A percentile compares a stretch with the other conserved stretches of the same genome.
phyloP scores from a whole-genome alignment of 78 protist genomes.

The Dictyostelium intermedium region DNA sequence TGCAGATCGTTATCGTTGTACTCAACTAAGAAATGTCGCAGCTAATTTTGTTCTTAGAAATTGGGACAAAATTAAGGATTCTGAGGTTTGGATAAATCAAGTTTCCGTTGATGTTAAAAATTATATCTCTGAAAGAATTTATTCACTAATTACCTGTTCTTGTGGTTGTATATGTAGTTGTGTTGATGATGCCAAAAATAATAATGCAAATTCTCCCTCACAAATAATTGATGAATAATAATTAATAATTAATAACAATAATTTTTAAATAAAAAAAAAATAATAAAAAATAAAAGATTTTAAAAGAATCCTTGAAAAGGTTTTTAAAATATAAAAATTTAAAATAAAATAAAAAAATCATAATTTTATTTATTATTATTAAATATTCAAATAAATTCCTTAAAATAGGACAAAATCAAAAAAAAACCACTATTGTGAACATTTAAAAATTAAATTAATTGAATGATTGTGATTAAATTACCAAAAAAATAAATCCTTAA shows the following conservation, averaged over 20 bases:
- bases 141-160: slow-evolving; percentile 53
- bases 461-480: too few relatives aligned
- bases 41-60: slow-evolving; percentile 60
- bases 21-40: slow-evolving; percentile 53
- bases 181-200: slow-evolving; percentile 36
- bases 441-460: too few relatives aligned
- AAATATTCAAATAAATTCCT: too few relatives aligned
- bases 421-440: too few relatives aligned
- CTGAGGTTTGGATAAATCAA: slow-evolving; percentile 39
- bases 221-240: not conserved
- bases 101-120: slow-evolving; percentile 29
- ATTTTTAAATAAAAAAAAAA: too few relatives aligned
- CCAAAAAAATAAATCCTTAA: too few relatives aligned
- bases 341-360: too few relatives aligned
- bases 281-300: too few relatives aligned
- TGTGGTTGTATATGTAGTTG: slow-evolving; percentile 74
- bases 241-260: not conserved
- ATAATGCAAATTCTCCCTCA: not conserved
- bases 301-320: too few relatives aligned
- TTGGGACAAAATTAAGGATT: slow-evolving; percentile 53
- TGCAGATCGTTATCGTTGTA: slow-evolving; percentile 64
- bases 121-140: slow-evolving; percentile 30
- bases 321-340: too few relatives aligned
- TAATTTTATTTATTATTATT: too few relatives aligned
- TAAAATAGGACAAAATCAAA: too few relatives aligned